phyloP scores from a whole-genome alignment of 306 rosid species.

The Begonia loranthoides region DNA sequence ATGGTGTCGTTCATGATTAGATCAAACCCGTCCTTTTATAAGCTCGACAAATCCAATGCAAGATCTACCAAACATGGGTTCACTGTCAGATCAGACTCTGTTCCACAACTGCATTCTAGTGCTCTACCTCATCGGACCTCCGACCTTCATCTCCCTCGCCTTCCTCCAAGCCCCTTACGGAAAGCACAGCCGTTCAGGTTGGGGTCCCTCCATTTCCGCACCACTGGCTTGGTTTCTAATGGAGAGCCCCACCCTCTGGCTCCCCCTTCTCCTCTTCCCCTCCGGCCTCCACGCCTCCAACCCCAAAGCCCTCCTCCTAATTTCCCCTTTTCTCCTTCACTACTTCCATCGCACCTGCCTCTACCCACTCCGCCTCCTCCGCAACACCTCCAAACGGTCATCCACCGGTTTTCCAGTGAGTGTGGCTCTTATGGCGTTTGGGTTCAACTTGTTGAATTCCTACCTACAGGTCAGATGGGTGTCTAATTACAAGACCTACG shows the following conservation, averaged over 20 bases:
- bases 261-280: constrained; percentile 61
- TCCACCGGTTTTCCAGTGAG: constrained; percentile 28
- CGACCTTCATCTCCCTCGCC: constrained; percentile 38
- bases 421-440: constrained; percentile 39
- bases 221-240: constrained; percentile 77
- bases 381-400: background rate
- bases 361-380: constrained; percentile 44
- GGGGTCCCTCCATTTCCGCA: constrained; percentile 67
- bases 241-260: constrained; percentile 78
- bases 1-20: too few species aligned
- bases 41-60: too few species aligned
- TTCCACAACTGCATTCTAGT: constrained; percentile 22
- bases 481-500: constrained; percentile 37
- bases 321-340: constrained; percentile 45
- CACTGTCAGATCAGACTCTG: constrained; percentile 16
- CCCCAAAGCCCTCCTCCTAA: constrained; percentile 42
- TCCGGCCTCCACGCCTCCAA: constrained; percentile 34
- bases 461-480: constrained; percentile 57
- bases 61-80: constrained; percentile 6
- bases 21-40: too few species aligned
- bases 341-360: constrained; percentile 56
- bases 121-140: constrained; percentile 44
- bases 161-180: constrained; percentile 85
- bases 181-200: constrained; percentile 56
- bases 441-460: constrained; percentile 42